Base-by-base conservation (phyloP, 2,329 filamentous ascomycete genomes). In the Herpotrichia juniperi region DNA sequence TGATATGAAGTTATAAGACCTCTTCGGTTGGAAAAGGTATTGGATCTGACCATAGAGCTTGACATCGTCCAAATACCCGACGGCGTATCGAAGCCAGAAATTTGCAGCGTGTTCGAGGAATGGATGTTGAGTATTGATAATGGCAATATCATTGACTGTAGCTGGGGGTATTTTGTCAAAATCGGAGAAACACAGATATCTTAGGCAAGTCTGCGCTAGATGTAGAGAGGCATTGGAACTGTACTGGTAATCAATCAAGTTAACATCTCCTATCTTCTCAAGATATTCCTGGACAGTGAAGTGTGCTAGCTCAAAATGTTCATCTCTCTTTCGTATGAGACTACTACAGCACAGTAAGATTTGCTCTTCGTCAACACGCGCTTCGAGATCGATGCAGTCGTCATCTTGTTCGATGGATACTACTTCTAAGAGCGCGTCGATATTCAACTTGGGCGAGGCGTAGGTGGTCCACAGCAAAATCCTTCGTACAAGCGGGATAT, bases 241-340 rank as follows among this genome's bases (percentile, higher is more conserved):
- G 37, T 17, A 17, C 42, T 22, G 6, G 8, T 11, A n/a, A n/a
- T n/a, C n/a, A n/a, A n/a, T n/a, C n/a, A n/a, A n/a, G 19, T 45
- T 14, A 17, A 30, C 42, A 16, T 7, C 6, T 3, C 7, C 14
- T 2, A 48, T 26, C 3, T 26, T 16, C 28, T 48, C 14, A 4
- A 56, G 24, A 35, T 37, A 56, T 19, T 56, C 52, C 32, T 53
- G 43, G 3, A 58, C 55, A 17, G 52, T 52, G 35, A 58, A 58
- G 32, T 58, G 55, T 21, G 53, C 48, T 12, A 50, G 21, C 30
- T 56, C 47, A 26, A 54, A 30, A 11, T 12, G 3, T 9, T 34
- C 19, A 9, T 21, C 19, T n/a, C 16, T 35, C 22, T 48, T 50
- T 5, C 55, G 45, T 16, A 58, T 47, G 14, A 58, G 46, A 31